Percentiles rank a stretch among this genome's conserved stretches.
Conservation (phyloP, 139 green algal genomes). For the Tetradesmus lagerheimii region DNA sequence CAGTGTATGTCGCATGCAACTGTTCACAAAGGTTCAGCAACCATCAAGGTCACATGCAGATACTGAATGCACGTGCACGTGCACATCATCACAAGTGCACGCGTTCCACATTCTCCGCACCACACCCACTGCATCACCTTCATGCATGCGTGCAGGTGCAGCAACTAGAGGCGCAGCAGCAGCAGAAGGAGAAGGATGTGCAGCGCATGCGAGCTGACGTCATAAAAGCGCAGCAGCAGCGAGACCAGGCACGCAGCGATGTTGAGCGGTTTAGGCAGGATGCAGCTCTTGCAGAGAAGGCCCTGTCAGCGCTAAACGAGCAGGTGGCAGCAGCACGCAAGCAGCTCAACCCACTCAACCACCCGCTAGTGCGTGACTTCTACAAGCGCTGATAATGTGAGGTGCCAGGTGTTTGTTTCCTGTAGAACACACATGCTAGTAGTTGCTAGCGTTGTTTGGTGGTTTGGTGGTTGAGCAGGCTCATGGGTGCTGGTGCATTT, state of each 20-base stretch:
- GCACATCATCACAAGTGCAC: no score
- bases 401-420: not conserved
- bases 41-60: no score
- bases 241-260: not conserved
- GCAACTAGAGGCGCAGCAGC: slow-evolving; percentile 45
- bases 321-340: slow-evolving; percentile 29
- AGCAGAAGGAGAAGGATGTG: slow-evolving; percentile 35
- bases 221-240: not conserved
- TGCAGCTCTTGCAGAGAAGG: slow-evolving; percentile 28
- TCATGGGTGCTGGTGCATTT: no score
- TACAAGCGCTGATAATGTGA: not conserved
- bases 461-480: no score
- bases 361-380: slow-evolving; percentile 15
- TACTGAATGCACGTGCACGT: no score
- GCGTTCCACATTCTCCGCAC: no score
- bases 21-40: no score
- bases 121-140: not conserved
- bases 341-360: slow-evolving; percentile 45
- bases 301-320: not conserved
- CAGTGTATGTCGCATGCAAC: no score
- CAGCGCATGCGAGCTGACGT: not conserved
- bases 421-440: no score
- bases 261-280: slow-evolving; percentile 17
- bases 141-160: not conserved
- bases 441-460: no score